Conservation (phyloP, 257 asterid genomes). For the Cruciata laevipes region DNA sequence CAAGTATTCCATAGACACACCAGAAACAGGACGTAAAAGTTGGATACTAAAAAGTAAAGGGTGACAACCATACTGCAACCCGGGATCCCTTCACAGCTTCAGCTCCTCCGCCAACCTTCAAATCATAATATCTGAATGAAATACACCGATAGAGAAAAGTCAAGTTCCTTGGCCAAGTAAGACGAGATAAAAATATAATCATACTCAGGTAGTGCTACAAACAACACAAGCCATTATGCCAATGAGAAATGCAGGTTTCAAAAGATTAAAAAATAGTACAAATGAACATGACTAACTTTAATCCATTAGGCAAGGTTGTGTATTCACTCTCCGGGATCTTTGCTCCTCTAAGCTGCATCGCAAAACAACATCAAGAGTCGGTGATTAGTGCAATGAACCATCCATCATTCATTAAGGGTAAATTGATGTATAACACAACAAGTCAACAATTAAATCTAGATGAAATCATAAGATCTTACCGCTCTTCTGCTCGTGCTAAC, state of each 20-base stretch:
- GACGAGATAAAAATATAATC: conserved; percentile 1
- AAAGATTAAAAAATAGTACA: neutral
- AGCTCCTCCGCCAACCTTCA: conserved; percentile 79
- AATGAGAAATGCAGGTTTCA: neutral
- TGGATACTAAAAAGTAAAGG: conserved; percentile 37
- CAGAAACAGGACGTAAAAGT: conserved; percentile 13
- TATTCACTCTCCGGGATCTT: conserved; percentile 87
- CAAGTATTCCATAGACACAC: no score
- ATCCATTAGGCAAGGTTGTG: conserved; percentile 74
- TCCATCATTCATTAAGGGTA: neutral
- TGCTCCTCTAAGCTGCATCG: conserved; percentile 82
- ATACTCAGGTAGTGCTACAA: neutral
- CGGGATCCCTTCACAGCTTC: conserved; percentile 97
- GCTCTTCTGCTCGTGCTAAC: conserved; percentile 96
- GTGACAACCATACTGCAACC: conserved; percentile 93
- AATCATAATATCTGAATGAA: conserved; percentile 70
- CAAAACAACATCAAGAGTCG: conserved; percentile 16
- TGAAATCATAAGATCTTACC: conserved; percentile 37
- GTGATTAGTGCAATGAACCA: conserved; percentile 6
- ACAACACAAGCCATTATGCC: neutral
- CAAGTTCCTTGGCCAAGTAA: neutral
- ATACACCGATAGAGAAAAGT: conserved; percentile 14
- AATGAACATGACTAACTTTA: conserved; percentile 42
- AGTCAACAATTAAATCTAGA: neutral
- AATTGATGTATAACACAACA: neutral